These are phyloP conservation scores for Garcia nutans DNA, from an alignment of 345 rosid genomes.

Conservation along the genomic window DNA sequence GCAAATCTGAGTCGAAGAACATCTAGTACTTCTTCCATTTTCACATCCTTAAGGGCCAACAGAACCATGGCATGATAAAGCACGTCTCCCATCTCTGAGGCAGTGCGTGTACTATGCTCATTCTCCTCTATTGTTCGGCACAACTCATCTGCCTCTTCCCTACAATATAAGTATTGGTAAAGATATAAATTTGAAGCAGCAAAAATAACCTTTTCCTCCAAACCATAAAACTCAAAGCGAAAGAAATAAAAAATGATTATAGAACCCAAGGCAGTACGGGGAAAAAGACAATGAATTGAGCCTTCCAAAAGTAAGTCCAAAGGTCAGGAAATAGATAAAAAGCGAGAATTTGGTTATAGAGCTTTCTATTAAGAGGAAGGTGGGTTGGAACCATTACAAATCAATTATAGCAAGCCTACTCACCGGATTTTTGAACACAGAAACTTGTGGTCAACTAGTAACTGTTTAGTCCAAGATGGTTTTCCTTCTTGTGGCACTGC, in stretches of 20 bases:
- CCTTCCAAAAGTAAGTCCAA: neutral
- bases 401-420: neutral
- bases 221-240: neutral
- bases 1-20: slow-evolving; percentile 60
- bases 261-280: neutral
- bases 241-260: neutral
- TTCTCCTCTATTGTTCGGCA: slow-evolving; percentile 75
- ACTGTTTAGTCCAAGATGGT: slow-evolving; percentile 72
- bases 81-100: slow-evolving; percentile 83
- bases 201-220: neutral
- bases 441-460: slow-evolving; percentile 46
- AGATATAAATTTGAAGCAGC: neutral
- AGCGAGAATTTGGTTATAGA: neutral
- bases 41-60: slow-evolving; percentile 48
- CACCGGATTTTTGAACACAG: slow-evolving; percentile 83
- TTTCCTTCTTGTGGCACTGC: slow-evolving; percentile 52
- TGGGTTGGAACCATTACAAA: neutral
- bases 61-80: slow-evolving; percentile 79
- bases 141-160: slow-evolving; percentile 87
- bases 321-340: neutral
- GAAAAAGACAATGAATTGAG: too few species aligned
- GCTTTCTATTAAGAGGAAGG: neutral
- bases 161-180: slow-evolving; percentile 12
- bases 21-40: slow-evolving; percentile 58
- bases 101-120: slow-evolving; percentile 53